Conservation (phyloP, 1,284 basidiomycete species). For the Lignosus rhinocerotis region DNA sequence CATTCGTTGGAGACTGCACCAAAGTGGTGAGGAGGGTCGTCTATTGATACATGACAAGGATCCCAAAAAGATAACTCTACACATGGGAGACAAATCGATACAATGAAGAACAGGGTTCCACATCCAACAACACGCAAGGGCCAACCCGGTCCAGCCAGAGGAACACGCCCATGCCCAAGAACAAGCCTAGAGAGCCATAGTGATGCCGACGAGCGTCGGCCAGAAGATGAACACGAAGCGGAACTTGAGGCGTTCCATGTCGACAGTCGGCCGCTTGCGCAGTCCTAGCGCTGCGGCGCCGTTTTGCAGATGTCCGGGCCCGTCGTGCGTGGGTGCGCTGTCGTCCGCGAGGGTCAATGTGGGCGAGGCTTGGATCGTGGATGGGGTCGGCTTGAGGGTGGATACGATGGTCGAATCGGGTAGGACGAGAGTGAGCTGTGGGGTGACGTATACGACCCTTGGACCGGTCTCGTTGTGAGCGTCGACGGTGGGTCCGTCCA, state of each 20-base stretch:
- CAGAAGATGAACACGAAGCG: conserved; percentile 54
- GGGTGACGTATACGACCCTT: conserved; percentile 21
- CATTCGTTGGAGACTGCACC: too few relatives aligned
- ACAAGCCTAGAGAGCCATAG: conserved; percentile 41
- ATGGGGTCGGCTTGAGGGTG: conserved; percentile 20
- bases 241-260: conserved; percentile 50
- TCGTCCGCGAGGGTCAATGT: conserved; percentile 14
- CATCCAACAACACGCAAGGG: too few relatives aligned
- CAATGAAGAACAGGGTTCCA: too few relatives aligned
- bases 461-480: conserved; percentile 6
- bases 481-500: conserved; percentile 27
- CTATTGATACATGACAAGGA: too few relatives aligned
- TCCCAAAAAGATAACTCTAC: too few relatives aligned
- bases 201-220: conserved; percentile 56
- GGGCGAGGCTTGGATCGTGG: conserved; percentile 21
- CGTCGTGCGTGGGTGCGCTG: conserved; percentile 5
- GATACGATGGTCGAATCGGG: conserved; percentile 26
- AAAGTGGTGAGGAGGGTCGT: too few relatives aligned
- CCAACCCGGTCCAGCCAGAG: too few relatives aligned
- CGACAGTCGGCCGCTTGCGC: conserved; percentile 29
- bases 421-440: conserved; percentile 27
- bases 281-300: conserved; percentile 20
- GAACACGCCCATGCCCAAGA: too few relatives aligned
- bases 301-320: conserved; percentile 18
- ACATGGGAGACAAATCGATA: too few relatives aligned